Evolutionary conservation across 495 filamentous ascomycete species (phyloP).

Genomic region (Penicillium crystallinum): DNA sequence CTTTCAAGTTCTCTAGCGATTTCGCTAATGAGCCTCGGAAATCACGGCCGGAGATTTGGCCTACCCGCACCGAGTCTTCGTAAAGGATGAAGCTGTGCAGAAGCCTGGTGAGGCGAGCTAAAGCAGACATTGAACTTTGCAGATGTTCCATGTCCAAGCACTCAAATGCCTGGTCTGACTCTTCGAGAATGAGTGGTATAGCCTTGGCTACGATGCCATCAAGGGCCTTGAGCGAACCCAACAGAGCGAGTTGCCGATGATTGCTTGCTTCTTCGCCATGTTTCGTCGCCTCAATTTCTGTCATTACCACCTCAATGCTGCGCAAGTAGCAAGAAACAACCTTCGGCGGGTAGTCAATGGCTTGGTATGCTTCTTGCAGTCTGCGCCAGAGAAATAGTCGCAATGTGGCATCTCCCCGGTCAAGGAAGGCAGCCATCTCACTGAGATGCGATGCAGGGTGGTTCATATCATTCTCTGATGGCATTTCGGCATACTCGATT

Average conservation of each 20-base stretch:
- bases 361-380: slow-evolving; percentile 78
- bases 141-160: slow-evolving; percentile 77
- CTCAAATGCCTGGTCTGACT: slow-evolving; percentile 64
- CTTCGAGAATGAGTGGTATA: slow-evolving; percentile 58
- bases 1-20: slow-evolving; percentile 52
- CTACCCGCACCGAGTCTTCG: slow-evolving; percentile 76
- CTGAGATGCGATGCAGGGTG: slow-evolving; percentile 38
- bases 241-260: slow-evolving; percentile 59
- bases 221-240: slow-evolving; percentile 70
- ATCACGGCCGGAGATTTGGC: slow-evolving; percentile 47
- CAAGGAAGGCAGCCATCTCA: slow-evolving; percentile 80
- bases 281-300: slow-evolving; percentile 59
- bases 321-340: slow-evolving; percentile 79
- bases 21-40: slow-evolving; percentile 40
- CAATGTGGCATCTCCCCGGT: slow-evolving; percentile 71
- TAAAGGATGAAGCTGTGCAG: slow-evolving; percentile 73
- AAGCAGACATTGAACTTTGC: slow-evolving; percentile 59
- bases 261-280: slow-evolving; percentile 56
- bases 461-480: slow-evolving; percentile 11
- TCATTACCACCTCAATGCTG: slow-evolving; percentile 75
- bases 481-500: slow-evolving; percentile 34
- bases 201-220: slow-evolving; percentile 68
- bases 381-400: slow-evolving; percentile 82
- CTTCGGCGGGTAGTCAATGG: slow-evolving; percentile 77
- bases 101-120: slow-evolving; percentile 62